These are phyloP conservation scores for Cytidiella melzeri DNA, from an alignment of 768 basidiomycete species.

Conservation along the genomic window DNA sequence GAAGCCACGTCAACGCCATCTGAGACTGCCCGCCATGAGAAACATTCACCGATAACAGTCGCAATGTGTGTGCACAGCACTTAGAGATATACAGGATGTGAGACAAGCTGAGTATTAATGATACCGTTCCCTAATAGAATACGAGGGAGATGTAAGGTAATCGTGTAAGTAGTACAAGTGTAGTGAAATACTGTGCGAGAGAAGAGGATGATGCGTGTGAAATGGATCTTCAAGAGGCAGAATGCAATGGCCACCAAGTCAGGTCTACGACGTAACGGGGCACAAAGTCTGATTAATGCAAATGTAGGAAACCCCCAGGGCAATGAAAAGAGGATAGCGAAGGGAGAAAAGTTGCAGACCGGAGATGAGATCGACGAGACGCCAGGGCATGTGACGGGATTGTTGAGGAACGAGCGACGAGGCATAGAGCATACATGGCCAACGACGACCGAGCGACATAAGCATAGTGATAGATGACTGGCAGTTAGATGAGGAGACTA, in stretches of 20 bases:
- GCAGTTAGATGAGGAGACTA: not conserved
- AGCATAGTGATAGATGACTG: slow-evolving; percentile 9
- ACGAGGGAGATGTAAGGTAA: slow-evolving; percentile 12
- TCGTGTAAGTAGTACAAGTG: slow-evolving; percentile 15
- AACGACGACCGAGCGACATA: slow-evolving; percentile 9
- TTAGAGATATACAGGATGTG: no score
- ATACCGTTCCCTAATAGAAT: slow-evolving; percentile 10
- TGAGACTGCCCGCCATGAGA: no score
- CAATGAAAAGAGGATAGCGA: slow-evolving; percentile 1
- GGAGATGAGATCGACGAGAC: slow-evolving; percentile 1
- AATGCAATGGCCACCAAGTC: slow-evolving; percentile 3
- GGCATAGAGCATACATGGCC: slow-evolving; percentile 7
- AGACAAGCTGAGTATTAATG: no score
- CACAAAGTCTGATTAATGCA: slow-evolving; percentile 15
- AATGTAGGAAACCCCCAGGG: slow-evolving; percentile 13
- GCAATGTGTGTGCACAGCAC: no score
- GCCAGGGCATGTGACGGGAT: slow-evolving; percentile 4
- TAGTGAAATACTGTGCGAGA: slow-evolving; percentile 6
- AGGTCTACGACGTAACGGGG: not conserved
- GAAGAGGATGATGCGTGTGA: slow-evolving; percentile 1
- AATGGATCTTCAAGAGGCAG: slow-evolving; percentile 10
- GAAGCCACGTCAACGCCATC: no score
- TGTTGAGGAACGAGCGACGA: slow-evolving; percentile 3
- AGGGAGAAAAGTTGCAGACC: not conserved
- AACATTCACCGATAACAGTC: no score